These are phyloP conservation scores for Colletotrichum higginsianum DNA, from an alignment of 2,329 filamentous ascomycete species.

Conservation along the genomic window DNA sequence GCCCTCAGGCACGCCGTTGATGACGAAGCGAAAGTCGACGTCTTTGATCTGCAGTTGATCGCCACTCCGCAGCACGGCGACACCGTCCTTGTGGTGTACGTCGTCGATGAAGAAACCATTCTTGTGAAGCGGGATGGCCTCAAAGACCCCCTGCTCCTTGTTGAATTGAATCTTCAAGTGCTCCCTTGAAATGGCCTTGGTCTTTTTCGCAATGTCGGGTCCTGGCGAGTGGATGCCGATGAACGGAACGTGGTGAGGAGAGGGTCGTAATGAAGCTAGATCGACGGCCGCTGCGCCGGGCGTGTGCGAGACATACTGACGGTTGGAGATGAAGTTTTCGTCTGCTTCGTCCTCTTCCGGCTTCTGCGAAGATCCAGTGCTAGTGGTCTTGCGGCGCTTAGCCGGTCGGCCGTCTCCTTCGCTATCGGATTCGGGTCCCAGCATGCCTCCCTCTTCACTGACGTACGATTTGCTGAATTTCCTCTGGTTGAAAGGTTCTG, in stretches of 20 bases:
- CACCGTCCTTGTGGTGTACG: constrained; percentile 67
- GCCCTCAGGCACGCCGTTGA: constrained; percentile 74
- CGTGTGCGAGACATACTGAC: constrained; percentile 73
- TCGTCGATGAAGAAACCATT: constrained; percentile 81
- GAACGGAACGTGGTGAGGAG: constrained; percentile 74
- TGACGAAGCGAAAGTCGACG: constrained; percentile 76
- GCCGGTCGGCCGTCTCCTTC: constrained; percentile 63
- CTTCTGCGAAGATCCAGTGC: constrained; percentile 56
- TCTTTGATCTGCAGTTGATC: constrained; percentile 81
- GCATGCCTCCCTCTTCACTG: constrained; percentile 78
- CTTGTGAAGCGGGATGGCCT: constrained; percentile 72
- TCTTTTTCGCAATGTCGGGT: constrained; percentile 72
- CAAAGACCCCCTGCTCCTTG: constrained; percentile 72
- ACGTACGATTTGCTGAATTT: constrained; percentile 77
- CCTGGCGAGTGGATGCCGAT: constrained; percentile 81
- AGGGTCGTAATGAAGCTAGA: constrained; percentile 71
- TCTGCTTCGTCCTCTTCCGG: constrained; percentile 60
- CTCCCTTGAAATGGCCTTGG: constrained; percentile 81
- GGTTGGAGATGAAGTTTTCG: constrained; percentile 67
- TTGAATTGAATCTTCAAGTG: constrained; percentile 83
- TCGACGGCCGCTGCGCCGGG: constrained; percentile 73
- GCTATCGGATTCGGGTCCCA: constrained; percentile 73
- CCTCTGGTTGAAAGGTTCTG: constrained; percentile 64
- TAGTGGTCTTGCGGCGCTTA: constrained; percentile 64
- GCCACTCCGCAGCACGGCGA: constrained; percentile 73